Evolutionary conservation across 169 alveolate genomes (phyloP).

Genomic region (Toxoplasma gondii): DNA sequence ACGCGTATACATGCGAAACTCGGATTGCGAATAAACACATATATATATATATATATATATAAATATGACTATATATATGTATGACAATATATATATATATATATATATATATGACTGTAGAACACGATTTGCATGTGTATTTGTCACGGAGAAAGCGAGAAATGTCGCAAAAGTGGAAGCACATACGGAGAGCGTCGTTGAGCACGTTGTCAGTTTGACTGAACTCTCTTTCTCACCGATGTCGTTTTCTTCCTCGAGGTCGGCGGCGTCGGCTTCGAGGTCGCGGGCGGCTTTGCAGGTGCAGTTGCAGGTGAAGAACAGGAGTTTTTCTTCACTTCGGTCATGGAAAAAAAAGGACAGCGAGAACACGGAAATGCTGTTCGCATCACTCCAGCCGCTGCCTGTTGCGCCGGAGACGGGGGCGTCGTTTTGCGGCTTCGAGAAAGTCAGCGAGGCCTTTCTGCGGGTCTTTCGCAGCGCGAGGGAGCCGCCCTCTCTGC

Average conservation of each 20-base stretch:
- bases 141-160: not conserved
- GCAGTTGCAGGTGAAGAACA: constrained; percentile 54
- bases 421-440: not conserved
- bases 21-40: not conserved
- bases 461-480: not conserved
- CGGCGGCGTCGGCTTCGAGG: not conserved
- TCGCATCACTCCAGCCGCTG: not conserved
- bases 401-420: not conserved
- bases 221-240: not conserved
- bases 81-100: too few species aligned
- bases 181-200: too few species aligned
- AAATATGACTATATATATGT: not conserved
- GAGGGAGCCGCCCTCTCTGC: not conserved
- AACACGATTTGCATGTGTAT: not conserved
- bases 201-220: too few species aligned
- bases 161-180: not conserved
- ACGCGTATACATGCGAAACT: not conserved
- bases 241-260: constrained; percentile 30
- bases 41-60: not conserved
- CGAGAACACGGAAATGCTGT: constrained; percentile 35
- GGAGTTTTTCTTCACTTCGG: constrained; percentile 24
- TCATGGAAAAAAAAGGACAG: constrained; percentile 38
- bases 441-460: not conserved
- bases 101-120: not conserved
- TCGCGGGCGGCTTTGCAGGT: constrained; percentile 49